Percentiles rank a stretch among this genome's conserved stretches.
Evolutionary conservation across 225 moss, liverwort and hornwort species (phyloP).

Genomic region (Anthoceros angustus): DNA sequence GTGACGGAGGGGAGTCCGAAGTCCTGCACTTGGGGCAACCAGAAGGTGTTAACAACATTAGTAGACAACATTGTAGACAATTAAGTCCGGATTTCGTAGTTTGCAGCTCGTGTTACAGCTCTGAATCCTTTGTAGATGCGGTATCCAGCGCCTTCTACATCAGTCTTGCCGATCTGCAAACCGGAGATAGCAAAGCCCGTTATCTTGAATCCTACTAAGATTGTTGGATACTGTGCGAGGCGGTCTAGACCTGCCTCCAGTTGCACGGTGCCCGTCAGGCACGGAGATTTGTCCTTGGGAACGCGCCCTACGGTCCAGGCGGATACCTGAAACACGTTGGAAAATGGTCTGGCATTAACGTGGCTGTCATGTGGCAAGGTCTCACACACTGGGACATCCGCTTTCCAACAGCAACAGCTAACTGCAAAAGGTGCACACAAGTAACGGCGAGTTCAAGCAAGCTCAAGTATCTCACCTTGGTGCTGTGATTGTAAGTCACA

Average conservation of each 20-base stretch:
- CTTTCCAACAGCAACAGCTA: background rate
- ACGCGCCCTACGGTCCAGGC: conserved; percentile 81
- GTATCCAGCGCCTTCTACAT: conserved; percentile 55
- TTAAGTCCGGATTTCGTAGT: conserved; percentile 83
- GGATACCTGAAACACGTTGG: conserved; percentile 39
- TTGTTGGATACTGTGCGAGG: conserved; percentile 62
- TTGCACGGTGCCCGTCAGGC: conserved; percentile 62
- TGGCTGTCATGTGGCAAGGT: background rate
- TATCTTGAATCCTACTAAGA: conserved; percentile 76
- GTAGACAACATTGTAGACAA: background rate
- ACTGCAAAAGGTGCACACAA: background rate
- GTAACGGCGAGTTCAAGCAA: background rate
- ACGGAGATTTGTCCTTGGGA: conserved; percentile 90
- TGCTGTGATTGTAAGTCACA: conserved; percentile 51
- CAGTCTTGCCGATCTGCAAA: conserved; percentile 69
- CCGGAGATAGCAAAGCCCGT: conserved; percentile 79
- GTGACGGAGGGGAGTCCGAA: too few species aligned
- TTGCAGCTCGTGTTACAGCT: conserved; percentile 63
- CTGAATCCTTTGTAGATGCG: conserved; percentile 58
- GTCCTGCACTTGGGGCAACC: too few species aligned
- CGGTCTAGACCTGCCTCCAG: conserved; percentile 60
- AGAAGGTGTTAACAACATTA: too few species aligned
- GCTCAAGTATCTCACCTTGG: conserved; percentile 36
- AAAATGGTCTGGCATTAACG: background rate
- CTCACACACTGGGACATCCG: background rate